Evolutionary conservation across 352 stramenopile species (phyloP).

Genomic region (Phytophthora aleatoria): DNA sequence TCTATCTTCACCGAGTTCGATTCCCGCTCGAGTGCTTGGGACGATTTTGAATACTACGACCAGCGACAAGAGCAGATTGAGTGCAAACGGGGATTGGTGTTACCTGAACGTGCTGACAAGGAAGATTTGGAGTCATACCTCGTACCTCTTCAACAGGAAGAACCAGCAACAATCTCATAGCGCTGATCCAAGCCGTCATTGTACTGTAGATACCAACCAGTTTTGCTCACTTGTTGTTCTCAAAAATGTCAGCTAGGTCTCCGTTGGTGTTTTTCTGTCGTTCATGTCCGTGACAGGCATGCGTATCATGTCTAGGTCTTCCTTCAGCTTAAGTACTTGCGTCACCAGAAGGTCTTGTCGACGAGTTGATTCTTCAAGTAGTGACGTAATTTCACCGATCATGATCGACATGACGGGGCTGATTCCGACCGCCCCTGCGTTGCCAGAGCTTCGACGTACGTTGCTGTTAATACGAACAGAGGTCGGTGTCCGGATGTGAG

Average conservation of each 20-base stretch:
- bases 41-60: constrained; percentile 78
- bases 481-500: constrained; percentile 33
- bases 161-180: constrained; percentile 4
- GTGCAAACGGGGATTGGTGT: constrained; percentile 49
- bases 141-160: constrained; percentile 23
- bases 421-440: constrained; percentile 17
- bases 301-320: constrained; percentile 33
- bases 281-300: constrained; percentile 5
- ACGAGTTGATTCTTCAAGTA: constrained; percentile 53
- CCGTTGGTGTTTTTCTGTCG: constrained; percentile 8
- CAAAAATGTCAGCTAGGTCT: constrained; percentile 7
- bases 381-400: constrained; percentile 44
- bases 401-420: constrained; percentile 47
- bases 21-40: constrained; percentile 69
- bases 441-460: constrained; percentile 34
- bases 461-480: constrained; percentile 43
- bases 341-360: constrained; percentile 52
- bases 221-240: constrained; percentile 10
- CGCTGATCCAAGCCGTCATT: not conserved
- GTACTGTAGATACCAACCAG: not conserved
- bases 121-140: constrained; percentile 26
- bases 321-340: constrained; percentile 44
- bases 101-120: constrained; percentile 19
- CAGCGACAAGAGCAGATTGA: constrained; percentile 56
- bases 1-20: constrained; percentile 60